Base-by-base conservation (phyloP, 768 basidiomycete species). In the Asterophora parasitica region DNA sequence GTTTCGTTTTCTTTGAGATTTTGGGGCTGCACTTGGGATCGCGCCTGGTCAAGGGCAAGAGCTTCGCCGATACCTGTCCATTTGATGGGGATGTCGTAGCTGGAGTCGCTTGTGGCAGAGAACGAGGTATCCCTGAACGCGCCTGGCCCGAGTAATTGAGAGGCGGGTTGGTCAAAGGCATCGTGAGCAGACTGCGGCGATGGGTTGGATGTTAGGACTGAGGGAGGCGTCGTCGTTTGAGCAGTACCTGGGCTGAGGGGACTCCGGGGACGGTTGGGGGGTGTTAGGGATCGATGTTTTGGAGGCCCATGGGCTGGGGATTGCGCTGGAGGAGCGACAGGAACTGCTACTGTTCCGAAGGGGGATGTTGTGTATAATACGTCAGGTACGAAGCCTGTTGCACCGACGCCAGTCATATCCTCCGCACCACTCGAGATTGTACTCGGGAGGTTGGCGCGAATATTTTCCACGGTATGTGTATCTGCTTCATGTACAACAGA, bases 321-420 rank as follows among this genome's bases (percentile, higher is more conserved):
- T 31, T 31, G 30, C 12, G 30, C 30, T 20, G 28, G 15, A 10
- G 36, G 19, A 2, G 44, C 11, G 15, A 38, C 35, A 13, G 15
- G 15, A 5, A 15, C 33, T 31, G 19, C 26, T 19, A 35, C 16
- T 8, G 35, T 34, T 26, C 26, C 11, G 47, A 61, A 60, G 6
- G 68, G 62, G 26, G 68, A 59, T 13, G 64, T 58, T 3, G 67
- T 43, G 51, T 72, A 69, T 16, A 64, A 63, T n/a, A 66, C 56
- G 35, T 68, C 63, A 4, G 65, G 65, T 31, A 62, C 56, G 19
- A 61, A 63, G 13, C 58, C 59, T 27, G 55, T 46, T 13, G 73
- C 62, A 26, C 85, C 85, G 23, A 87, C 54, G 10, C 85, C 85
- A 10, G 83, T 86, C 79, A 86, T 82, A 54, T 86, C 74, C 49